Evolutionary conservation across 1,139 yeast species (phyloP).

Genomic region (Taphrina confusa): DNA sequence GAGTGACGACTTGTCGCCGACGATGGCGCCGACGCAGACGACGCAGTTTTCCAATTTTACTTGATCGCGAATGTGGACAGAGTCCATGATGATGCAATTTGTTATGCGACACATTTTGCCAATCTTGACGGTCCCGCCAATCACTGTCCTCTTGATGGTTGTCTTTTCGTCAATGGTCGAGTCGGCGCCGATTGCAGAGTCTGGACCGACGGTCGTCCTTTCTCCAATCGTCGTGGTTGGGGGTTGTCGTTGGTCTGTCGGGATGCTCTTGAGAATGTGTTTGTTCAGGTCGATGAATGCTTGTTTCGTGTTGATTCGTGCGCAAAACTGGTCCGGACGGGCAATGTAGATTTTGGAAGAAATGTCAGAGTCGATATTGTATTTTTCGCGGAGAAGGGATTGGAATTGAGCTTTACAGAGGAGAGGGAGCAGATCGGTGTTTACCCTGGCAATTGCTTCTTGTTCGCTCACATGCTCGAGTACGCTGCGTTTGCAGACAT

Average conservation of each 20-base stretch:
- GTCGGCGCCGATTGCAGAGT: constrained; percentile 68
- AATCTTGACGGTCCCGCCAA: constrained; percentile 72
- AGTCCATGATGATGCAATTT: constrained; percentile 77
- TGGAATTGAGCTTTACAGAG: constrained; percentile 37
- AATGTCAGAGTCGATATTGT: not conserved
- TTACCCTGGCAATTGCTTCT: constrained; percentile 31
- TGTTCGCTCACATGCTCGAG: constrained; percentile 33
- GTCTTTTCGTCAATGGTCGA: constrained; percentile 72
- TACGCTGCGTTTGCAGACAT: constrained; percentile 55
- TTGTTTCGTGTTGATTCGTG: constrained; percentile 36
- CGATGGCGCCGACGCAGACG: constrained; percentile 66
- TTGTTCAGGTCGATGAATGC: constrained; percentile 36
- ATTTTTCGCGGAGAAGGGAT: constrained; percentile 29
- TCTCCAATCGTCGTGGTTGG: constrained; percentile 47
- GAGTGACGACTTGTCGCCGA: constrained; percentile 46
- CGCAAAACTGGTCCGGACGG: constrained; percentile 27
- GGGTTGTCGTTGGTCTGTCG: constrained; percentile 20
- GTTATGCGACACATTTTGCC: constrained; percentile 87
- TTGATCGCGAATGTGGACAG: constrained; percentile 67
- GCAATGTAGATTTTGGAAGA: constrained; percentile 12
- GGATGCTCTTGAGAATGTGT: constrained; percentile 19
- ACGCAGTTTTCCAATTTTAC: constrained; percentile 82
- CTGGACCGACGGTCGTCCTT: constrained; percentile 80
- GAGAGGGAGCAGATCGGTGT: constrained; percentile 37
- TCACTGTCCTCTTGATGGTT: constrained; percentile 78